Conservation (phyloP, 371 early-diverging fungal genomes). For the Dentiscutata heterogama region DNA sequence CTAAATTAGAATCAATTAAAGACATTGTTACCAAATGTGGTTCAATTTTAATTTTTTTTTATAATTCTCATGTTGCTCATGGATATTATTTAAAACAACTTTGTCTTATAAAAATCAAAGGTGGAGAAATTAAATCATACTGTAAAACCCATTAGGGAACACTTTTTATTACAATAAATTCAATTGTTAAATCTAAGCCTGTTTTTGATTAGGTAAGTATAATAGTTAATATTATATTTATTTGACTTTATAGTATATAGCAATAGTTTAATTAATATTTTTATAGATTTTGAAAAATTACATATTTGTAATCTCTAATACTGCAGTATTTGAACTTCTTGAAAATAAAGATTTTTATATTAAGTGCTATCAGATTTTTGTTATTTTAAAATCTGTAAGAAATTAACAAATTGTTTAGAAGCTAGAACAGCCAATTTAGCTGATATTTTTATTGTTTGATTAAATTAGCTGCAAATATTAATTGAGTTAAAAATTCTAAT, state of each 20-base stretch:
- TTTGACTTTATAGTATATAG: background rate
- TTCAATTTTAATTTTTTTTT: background rate
- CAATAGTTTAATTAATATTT: background rate
- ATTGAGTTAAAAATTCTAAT: background rate
- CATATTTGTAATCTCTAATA: background rate
- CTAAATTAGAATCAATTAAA: too few species aligned
- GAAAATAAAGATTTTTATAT: background rate
- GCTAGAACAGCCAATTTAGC: too few species aligned
- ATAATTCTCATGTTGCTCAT: background rate
- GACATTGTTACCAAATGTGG: background rate
- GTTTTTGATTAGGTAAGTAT: conserved; percentile 1
- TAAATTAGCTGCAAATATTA: background rate
- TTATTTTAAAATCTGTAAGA: background rate
- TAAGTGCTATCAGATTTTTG: background rate
- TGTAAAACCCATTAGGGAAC: background rate
- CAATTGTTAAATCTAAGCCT: background rate
- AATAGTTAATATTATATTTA: background rate
- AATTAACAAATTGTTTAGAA: conserved; percentile 3
- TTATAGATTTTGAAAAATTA: background rate
- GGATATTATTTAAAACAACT: background rate
- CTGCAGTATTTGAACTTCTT: background rate
- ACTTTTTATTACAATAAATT: background rate
- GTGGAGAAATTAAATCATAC: background rate
- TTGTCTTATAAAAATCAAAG: background rate
- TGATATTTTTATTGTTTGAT: too few species aligned